phyloP scores from a whole-genome alignment of 495 filamentous ascomycete genomes.

The Rostrohypoxylon terebratum region DNA sequence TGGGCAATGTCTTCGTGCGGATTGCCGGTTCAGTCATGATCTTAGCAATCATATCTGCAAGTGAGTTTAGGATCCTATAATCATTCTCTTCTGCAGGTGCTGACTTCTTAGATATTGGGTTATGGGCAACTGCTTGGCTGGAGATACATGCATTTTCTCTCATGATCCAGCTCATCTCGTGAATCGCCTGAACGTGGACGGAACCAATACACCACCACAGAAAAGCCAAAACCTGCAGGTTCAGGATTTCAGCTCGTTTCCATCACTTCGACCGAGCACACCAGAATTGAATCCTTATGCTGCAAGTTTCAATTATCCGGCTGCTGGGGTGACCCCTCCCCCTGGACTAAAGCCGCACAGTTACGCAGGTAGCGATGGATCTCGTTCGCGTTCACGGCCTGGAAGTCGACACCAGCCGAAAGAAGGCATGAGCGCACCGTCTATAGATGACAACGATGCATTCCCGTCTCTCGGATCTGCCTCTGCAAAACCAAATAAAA shows the following conservation, averaged over 20 bases:
- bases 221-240: constrained; percentile 77
- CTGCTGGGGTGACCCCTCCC: constrained; percentile 66
- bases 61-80: constrained; percentile 65
- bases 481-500: constrained; percentile 81
- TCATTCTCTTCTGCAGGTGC: constrained; percentile 32
- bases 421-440: constrained; percentile 73
- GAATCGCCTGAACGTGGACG: constrained; percentile 72
- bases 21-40: constrained; percentile 98
- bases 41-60: constrained; percentile 97
- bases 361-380: constrained; percentile 66
- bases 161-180: constrained; percentile 91
- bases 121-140: constrained; percentile 94
- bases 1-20: constrained; percentile 91
- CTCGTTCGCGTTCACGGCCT: constrained; percentile 83
- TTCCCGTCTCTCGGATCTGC: constrained; percentile 93
- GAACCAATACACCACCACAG: constrained; percentile 69
- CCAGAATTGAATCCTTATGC: constrained; percentile 71
- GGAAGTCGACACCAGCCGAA: constrained; percentile 85
- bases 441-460: constrained; percentile 93
- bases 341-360: constrained; percentile 69
- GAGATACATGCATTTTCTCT: constrained; percentile 94
- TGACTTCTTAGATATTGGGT: constrained; percentile 84
- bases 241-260: constrained; percentile 91
- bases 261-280: constrained; percentile 73
- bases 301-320: constrained; percentile 63